phyloP scores from a whole-genome alignment of 441 rosid genomes.

The Erysimum cheiri region DNA sequence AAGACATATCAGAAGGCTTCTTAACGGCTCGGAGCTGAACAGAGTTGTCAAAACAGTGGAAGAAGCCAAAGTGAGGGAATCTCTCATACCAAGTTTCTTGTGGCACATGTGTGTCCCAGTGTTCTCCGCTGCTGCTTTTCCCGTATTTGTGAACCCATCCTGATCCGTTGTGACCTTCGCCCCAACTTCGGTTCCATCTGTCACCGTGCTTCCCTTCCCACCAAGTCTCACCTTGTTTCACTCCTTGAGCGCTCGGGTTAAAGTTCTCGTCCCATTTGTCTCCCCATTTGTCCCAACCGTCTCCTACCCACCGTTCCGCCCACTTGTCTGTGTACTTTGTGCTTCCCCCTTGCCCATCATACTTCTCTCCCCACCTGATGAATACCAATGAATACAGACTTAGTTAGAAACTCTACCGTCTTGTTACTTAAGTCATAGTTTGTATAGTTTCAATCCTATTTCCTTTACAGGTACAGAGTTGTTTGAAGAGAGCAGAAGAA shows the following conservation, averaged over 20 bases:
- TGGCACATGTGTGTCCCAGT: slow-evolving; percentile 79
- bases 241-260: slow-evolving; percentile 67
- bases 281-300: slow-evolving; percentile 94
- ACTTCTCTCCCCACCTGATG: slow-evolving; percentile 92
- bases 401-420: background rate
- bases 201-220: slow-evolving; percentile 90
- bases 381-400: slow-evolving; percentile 15
- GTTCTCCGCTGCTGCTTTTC: slow-evolving; percentile 94
- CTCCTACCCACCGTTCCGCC: slow-evolving; percentile 90
- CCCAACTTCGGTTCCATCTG: slow-evolving; percentile 93
- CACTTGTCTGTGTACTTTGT: slow-evolving; percentile 92
- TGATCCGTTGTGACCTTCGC: slow-evolving; percentile 82
- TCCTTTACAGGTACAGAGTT: slow-evolving; percentile 3
- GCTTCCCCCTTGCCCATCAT: slow-evolving; percentile 91
- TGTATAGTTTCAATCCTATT: slow-evolving; percentile 1
- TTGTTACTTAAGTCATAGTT: background rate
- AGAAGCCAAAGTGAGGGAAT: slow-evolving; percentile 94
- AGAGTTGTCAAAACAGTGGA: slow-evolving; percentile 90
- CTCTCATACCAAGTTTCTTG: slow-evolving; percentile 96
- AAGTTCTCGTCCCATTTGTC: slow-evolving; percentile 99
- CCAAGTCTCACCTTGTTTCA: slow-evolving; percentile 97
- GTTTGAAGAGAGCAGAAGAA: background rate
- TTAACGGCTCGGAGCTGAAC: slow-evolving; percentile 79
- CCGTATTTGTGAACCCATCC: slow-evolving; percentile 99
- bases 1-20: slow-evolving; percentile 62